Base-by-base conservation (phyloP, 2,329 filamentous ascomycete species). In the Cytospora piceae region DNA sequence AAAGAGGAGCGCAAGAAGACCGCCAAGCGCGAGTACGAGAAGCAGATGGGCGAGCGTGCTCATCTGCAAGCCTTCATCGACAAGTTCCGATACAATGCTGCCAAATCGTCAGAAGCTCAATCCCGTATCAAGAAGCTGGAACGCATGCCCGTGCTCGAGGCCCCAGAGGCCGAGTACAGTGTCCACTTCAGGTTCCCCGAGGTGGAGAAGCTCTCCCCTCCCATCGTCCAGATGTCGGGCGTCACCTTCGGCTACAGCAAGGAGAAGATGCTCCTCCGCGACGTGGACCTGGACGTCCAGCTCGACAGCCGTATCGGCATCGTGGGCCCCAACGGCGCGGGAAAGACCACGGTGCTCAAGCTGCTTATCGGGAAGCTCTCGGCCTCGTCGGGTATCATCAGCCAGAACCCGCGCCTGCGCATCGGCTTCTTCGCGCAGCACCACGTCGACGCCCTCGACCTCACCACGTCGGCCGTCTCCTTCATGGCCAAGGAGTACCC, bases 61-160 rank as follows among this genome's bases (percentile, higher is more conserved):
- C 95, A 99, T 83, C 81, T 99, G 69, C 95, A 99, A 82, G 90
- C 92, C 32, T 99, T 99, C 79, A 99, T 99, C 80, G 95, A 99
- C 85, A 99, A 99, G 81, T 99, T 99, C 85, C 89, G 95, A 61
- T 99, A 99, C 85, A 99, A 99, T 76, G 95, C 95, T 32, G 95
- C 94, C 74, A 99, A 99, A 79, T 97, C 95, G 0, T 97, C 94
- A 11, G 95, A 99, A 82, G 95, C 95, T 1, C 95, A 99, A 76
- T 98, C 94, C 0, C 90, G 95, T 74, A 98, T 99, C 86, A 99
- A 99, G 85, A 99, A 99, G 77, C 83, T 99, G 68, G 96, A 99
- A 78, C 93, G 91, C 74, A 97, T 99, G 92, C 95, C 96, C 1
- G 82, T 97, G 1, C 85, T 99, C 61, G 91, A 96, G 73, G 77